Conservation (phyloP, 805 yeast species). For the Kluyveromyces aestuarii region DNA sequence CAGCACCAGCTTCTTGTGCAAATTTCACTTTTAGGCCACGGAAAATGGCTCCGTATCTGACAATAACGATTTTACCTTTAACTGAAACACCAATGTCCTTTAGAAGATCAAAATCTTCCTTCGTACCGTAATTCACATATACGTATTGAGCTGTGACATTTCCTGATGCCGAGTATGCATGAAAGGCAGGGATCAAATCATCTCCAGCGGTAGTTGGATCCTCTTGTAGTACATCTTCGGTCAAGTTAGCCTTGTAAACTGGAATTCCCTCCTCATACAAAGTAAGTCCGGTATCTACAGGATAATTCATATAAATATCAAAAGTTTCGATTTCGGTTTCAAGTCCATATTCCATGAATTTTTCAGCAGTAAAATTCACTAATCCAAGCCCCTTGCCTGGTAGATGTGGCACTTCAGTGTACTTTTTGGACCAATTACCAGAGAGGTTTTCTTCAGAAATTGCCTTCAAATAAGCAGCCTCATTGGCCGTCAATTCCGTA, state of each 20-base stretch:
- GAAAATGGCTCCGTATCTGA: conserved; percentile 56
- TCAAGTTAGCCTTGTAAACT: conserved; percentile 43
- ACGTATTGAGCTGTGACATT: conserved; percentile 59
- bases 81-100: conserved; percentile 39
- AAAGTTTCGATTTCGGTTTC: conserved; percentile 44
- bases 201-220: conserved; percentile 36
- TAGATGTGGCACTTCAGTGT: conserved; percentile 46
- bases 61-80: conserved; percentile 52
- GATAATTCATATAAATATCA: conserved; percentile 57
- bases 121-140: conserved; percentile 62
- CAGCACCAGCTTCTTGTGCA: conserved; percentile 64
- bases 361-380: conserved; percentile 50
- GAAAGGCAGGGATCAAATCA: conserved; percentile 58
- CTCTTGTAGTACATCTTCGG: conserved; percentile 44
- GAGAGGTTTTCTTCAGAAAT: conserved; percentile 30
- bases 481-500: conserved; percentile 1
- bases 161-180: conserved; percentile 69
- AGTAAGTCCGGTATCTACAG: conserved; percentile 43
- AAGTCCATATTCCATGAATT: conserved; percentile 54
- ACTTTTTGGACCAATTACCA: conserved; percentile 44
- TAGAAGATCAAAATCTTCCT: conserved; percentile 46
- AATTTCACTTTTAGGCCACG: conserved; percentile 70
- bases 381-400: conserved; percentile 44
- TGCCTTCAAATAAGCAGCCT: conserved; percentile 16
- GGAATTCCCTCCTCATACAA: conserved; percentile 25